Conservation (phyloP, 257 asterid species). For the Oldenlandia corymbosa region DNA sequence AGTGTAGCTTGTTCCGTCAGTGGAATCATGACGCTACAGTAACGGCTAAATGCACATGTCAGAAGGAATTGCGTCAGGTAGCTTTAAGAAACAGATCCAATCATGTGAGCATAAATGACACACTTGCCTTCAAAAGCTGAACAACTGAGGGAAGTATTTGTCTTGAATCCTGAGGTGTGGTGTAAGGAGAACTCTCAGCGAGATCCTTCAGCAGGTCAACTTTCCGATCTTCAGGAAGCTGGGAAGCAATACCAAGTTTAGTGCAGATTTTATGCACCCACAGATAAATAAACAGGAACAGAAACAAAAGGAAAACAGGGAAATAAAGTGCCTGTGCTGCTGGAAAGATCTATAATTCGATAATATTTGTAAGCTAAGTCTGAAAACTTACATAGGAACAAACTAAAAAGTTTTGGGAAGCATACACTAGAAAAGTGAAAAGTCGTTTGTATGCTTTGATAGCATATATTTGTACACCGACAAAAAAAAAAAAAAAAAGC, state of each 20-base stretch:
- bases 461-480: not conserved
- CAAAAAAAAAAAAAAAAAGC: too few species aligned
- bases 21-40: not conserved
- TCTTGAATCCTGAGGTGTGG: constrained; percentile 79
- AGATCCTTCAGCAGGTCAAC: constrained; percentile 92
- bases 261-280: not conserved
- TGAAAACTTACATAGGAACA: too few species aligned
- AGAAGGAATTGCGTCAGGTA: too few species aligned
- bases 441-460: not conserved
- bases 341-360: not conserved
- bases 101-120: not conserved
- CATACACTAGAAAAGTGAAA: too few species aligned
- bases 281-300: not conserved
- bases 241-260: constrained; percentile 28
- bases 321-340: not conserved
- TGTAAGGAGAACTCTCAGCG: constrained; percentile 87
- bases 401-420: too few species aligned
- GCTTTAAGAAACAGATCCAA: too few species aligned
- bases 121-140: constrained; percentile 71
- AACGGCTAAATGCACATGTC: too few species aligned
- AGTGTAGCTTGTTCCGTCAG: not conserved
- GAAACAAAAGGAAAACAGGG: not conserved
- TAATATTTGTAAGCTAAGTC: not conserved
- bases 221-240: constrained; percentile 91
- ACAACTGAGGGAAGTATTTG: constrained; percentile 77